Percentiles rank a stretch among this genome's conserved stretches.
Conservation (phyloP, 306 rosid species). For the Casuarina glauca region DNA sequence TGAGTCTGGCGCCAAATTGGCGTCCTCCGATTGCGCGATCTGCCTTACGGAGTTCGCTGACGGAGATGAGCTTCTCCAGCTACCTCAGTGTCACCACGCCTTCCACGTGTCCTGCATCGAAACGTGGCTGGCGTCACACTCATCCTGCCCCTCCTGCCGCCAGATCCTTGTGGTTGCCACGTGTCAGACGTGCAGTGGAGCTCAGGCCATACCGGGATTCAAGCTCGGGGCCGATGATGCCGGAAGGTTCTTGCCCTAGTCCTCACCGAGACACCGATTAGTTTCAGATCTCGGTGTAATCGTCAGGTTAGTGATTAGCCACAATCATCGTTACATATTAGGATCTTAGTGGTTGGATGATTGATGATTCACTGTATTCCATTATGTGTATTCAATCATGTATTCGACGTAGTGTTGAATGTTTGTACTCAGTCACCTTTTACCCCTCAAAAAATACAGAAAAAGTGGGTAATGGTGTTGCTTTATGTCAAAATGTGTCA, state of each 20-base stretch:
- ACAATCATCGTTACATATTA: neutral
- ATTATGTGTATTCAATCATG: neutral
- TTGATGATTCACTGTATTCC: neutral
- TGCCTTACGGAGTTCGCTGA: conserved; percentile 59
- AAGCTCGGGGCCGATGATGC: conserved; percentile 46
- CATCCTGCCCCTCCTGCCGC: conserved; percentile 81
- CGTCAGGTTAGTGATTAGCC: no score
- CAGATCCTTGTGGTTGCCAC: conserved; percentile 55
- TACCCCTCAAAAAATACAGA: no score
- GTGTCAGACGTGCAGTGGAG: conserved; percentile 74
- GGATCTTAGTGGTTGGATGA: neutral
- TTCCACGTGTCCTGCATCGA: conserved; percentile 77
- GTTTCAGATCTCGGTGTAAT: no score
- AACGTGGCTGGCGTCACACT: conserved; percentile 81
- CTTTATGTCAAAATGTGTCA: neutral
- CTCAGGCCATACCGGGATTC: conserved; percentile 40
- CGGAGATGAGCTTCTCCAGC: conserved; percentile 73
- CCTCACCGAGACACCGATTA: neutral
- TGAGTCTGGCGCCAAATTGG: conserved; percentile 47
- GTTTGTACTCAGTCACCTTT: neutral
- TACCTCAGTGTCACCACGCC: conserved; percentile 80
- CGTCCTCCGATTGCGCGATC: conserved; percentile 73
- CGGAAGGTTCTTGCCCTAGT: conserved; percentile 60
- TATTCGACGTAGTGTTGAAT: neutral
- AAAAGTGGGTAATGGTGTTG: neutral